These are phyloP conservation scores for Amphirosellinia nigrospora DNA, from an alignment of 495 filamentous ascomycete species.

Conservation along the genomic window DNA sequence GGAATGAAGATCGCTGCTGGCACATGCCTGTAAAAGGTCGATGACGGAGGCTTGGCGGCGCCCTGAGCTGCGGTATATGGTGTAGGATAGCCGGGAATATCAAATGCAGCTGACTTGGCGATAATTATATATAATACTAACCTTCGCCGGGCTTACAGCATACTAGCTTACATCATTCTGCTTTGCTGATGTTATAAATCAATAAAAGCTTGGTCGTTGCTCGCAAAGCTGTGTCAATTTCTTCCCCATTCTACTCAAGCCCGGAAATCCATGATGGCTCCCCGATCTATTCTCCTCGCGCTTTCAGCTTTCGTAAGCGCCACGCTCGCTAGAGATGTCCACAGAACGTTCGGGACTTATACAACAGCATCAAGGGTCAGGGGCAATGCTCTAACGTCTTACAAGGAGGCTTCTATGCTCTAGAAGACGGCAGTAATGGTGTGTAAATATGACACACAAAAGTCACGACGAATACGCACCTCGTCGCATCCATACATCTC, in stretches of 20 bases:
- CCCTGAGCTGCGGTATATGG: background rate
- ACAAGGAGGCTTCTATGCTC: constrained; percentile 45
- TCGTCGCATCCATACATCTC: too few relatives aligned
- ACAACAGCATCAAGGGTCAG: constrained; percentile 43
- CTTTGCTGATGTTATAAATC: background rate
- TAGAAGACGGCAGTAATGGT: constrained; percentile 43
- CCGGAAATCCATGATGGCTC: constrained; percentile 28
- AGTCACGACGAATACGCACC: background rate
- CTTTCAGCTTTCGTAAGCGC: constrained; percentile 31
- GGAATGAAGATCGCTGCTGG: constrained; percentile 5
- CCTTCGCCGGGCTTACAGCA: background rate
- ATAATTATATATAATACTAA: background rate
- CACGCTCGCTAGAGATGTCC: constrained; percentile 39
- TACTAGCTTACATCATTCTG: background rate
- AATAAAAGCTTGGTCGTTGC: background rate
- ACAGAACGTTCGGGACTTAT: constrained; percentile 42
- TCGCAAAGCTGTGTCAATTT: background rate
- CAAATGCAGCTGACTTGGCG: background rate
- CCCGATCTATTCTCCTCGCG: constrained; percentile 24
- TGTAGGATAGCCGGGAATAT: background rate
- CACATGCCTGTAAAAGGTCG: background rate
- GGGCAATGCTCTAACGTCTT: constrained; percentile 44
- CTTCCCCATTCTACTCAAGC: background rate
- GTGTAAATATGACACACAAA: constrained; percentile 1
- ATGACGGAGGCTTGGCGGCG: background rate